Percentiles rank a stretch among this genome's conserved stretches.
Conservation (phyloP, 129 eudicot species). For the Chrysanthemum seticuspe region DNA sequence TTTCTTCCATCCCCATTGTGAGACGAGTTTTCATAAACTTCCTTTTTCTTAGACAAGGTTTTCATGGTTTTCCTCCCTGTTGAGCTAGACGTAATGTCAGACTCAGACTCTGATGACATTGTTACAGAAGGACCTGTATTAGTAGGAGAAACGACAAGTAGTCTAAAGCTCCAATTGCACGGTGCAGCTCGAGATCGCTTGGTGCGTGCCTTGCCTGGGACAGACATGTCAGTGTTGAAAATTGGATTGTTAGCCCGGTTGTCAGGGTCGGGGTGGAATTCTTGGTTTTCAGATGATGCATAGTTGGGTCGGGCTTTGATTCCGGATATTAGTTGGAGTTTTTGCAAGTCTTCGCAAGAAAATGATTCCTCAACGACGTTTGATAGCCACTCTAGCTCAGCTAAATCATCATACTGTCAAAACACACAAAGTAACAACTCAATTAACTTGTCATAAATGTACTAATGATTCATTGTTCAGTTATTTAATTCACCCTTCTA, state of each 20-base stretch:
- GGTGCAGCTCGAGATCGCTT: constrained; percentile 89
- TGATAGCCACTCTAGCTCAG: constrained; percentile 89
- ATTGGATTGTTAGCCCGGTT: constrained; percentile 23
- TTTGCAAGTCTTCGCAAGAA: constrained; percentile 69
- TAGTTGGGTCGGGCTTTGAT: constrained; percentile 38
- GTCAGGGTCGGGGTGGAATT: constrained; percentile 31
- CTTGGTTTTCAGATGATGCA: constrained; percentile 22
- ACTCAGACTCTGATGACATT: constrained; percentile 45
- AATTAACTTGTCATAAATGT: not conserved
- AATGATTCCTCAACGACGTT: constrained; percentile 83
- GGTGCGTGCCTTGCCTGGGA: constrained; percentile 89
- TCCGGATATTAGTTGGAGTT: constrained; percentile 59
- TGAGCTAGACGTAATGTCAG: constrained; percentile 38
- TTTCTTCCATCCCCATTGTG: constrained; percentile 53
- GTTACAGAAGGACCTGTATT: not conserved
- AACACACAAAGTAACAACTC: not conserved
- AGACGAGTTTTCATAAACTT: constrained; percentile 16
- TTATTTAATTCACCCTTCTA: not conserved
- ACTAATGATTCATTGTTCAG: not conserved
- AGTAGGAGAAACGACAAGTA: constrained; percentile 39
- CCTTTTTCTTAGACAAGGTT: constrained; percentile 43
- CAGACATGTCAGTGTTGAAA: constrained; percentile 45
- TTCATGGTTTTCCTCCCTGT: constrained; percentile 32
- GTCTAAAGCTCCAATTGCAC: constrained; percentile 69
- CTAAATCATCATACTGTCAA: constrained; percentile 75